Percentiles rank a stretch among this genome's conserved stretches.
These are phyloP conservation scores for Rosa hybrid DNA, from an alignment of 331 rosid genomes.

Conservation along the genomic window DNA sequence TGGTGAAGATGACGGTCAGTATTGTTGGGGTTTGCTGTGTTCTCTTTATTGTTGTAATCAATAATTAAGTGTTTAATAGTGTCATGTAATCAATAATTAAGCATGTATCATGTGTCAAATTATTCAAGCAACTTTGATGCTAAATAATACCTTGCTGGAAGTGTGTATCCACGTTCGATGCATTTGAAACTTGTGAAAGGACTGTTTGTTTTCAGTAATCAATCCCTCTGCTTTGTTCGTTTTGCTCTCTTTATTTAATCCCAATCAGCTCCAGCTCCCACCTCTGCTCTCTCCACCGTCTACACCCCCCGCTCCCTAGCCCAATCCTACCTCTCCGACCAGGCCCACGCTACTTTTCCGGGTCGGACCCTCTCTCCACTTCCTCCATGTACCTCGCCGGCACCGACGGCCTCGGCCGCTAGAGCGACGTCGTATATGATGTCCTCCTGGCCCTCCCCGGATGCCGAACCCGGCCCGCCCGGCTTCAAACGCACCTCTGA, in stretches of 20 bases:
- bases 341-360: constrained; percentile 10
- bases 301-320: neutral
- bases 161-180: too few relatives aligned
- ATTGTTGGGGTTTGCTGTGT: too few relatives aligned
- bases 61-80: too few relatives aligned
- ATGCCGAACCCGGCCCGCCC: constrained; percentile 39
- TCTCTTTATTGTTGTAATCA: too few relatives aligned
- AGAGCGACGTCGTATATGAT: constrained; percentile 30
- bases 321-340: constrained; percentile 11
- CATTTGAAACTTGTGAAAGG: too few relatives aligned
- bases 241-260: constrained; percentile 11
- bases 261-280: constrained; percentile 22
- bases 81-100: too few relatives aligned
- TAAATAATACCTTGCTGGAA: too few relatives aligned
- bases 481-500: constrained; percentile 77
- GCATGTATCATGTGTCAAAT: too few relatives aligned
- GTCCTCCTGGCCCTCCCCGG: constrained; percentile 29
- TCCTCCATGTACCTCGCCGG: constrained; percentile 28
- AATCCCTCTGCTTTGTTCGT: too few relatives aligned
- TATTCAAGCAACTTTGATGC: too few relatives aligned
- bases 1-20: too few relatives aligned
- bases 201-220: too few relatives aligned
- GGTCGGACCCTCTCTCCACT: constrained; percentile 7
- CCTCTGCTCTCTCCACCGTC: constrained; percentile 10
- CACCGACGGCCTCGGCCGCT: neutral